Evolutionary conservation across 495 filamentous ascomycete species (phyloP), one percentile per base, ranked within the genome.

Genomic region (Neurospora sublineolata): DNA sequence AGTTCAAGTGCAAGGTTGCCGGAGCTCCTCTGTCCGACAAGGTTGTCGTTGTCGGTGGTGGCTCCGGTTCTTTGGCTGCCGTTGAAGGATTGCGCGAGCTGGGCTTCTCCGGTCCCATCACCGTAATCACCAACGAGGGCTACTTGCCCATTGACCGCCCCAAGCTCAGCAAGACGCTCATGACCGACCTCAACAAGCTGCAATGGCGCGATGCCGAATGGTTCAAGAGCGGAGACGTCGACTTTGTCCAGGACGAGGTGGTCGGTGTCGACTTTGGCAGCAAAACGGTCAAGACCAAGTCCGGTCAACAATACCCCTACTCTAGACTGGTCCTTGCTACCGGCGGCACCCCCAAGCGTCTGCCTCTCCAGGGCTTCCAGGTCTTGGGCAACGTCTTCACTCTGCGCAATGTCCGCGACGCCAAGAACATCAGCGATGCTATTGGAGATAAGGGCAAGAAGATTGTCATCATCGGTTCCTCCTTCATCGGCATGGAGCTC

Each of bases 401-500:
- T 3, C 85, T 99, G 20, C 89, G 95, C 67, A 86, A 86, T 9
- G 82, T 97, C 20, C 84, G 87, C 23, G 90, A 98, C 75, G 89
- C 90, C 14, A 86, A 94, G 78, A 82, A 81, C 68, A 98, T 99
- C 76, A 82, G 91, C 36, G 82, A 80, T 8, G 93, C 93, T 4
- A 88, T 94, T 20, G 93, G 92, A n/a, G 87, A 90, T 44, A 42
- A 67, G 16, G 89, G 89, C 52, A 97, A 95, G 84, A 97, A 97
- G 81, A 87, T 97, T 76, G 93, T 97, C 41, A 85, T 99, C 20
- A 88, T 99, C 70, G 95, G 95, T 23, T 92, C 88, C 70, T 94
- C 91, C 67, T 97, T 99, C 81, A 99, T 99, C 79, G 87, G 95
- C 42, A 96, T 99, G 94, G 95, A 99, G 81, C 87, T 97, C 37